Base-by-base conservation (phyloP, 495 filamentous ascomycete genomes). In the Endocarpon pusillum region DNA sequence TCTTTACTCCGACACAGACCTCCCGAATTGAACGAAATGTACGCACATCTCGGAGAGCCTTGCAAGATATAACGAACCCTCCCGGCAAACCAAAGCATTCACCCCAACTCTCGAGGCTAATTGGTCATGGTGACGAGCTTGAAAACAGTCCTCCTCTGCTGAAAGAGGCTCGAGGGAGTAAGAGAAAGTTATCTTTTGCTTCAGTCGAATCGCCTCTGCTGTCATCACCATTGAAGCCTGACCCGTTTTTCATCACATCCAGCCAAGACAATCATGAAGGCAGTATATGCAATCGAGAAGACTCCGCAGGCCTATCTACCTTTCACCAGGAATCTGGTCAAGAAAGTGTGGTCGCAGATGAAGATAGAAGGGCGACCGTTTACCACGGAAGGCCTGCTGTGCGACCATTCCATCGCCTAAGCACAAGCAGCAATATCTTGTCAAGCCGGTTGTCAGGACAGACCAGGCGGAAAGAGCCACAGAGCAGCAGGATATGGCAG, bases 1-100 rank as follows among this genome's bases (percentile, higher is more conserved):
- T 94, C 59, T 94, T 92, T 46, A 87, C 81, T 10, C 85, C 85
- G 44, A 64, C 39, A 45, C 43, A 39, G 4, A 53, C 60, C 14
- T 43, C 46, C n/a, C 52, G 41, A 37, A 54, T 57, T 60, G 43
- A 54, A 38, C 39, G 51, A 44, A 39, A 48, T 45, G 54, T 67
- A 41, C 68, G 58, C 42, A 61, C 69, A 11, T 67, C 64, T 41
- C 61, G 77, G 42, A 64, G 70, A 45, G 70, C 77, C 30, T 63
- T 93, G 32, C 62, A 64, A 33, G 75, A 83, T 29, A 75, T 92
- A 32, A 81, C 69, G 10, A 66, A 64, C 19, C 66, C 72, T 3
- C 65, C 60, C 11, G 50, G 74, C 21, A 81, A 81, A 42, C 59
- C 59, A 10, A 14, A 14, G 55, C 58, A 24, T 63, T 62, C 42